phyloP scores from a whole-genome alignment of 441 rosid genomes.

The Kokia cookei region DNA sequence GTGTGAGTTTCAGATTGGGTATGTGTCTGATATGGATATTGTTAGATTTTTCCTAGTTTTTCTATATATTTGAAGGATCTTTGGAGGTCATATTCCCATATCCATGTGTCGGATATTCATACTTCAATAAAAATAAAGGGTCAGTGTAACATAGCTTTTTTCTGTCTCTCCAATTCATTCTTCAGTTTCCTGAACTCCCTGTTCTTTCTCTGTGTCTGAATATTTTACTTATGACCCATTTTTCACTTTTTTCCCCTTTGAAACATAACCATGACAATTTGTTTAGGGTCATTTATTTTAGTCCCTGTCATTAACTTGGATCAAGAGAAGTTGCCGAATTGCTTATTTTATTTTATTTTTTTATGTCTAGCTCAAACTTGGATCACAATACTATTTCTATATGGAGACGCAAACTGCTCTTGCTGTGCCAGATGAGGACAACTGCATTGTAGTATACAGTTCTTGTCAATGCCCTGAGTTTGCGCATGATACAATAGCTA shows the following conservation, averaged over 20 bases:
- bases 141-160: background rate
- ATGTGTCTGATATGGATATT: too few relatives aligned
- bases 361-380: constrained; percentile 51
- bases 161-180: background rate
- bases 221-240: background rate
- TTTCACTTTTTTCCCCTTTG: background rate
- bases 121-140: too few relatives aligned
- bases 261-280: background rate
- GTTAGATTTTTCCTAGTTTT: too few relatives aligned
- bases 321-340: background rate
- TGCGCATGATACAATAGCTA: constrained; percentile 51
- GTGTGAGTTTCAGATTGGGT: too few relatives aligned
- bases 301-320: background rate
- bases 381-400: constrained; percentile 88
- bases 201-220: background rate
- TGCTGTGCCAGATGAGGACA: constrained; percentile 95
- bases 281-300: background rate
- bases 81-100: too few relatives aligned
- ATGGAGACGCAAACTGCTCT: constrained; percentile 90
- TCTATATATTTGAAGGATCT: too few relatives aligned
- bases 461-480: constrained; percentile 65
- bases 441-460: constrained; percentile 74
- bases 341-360: background rate
- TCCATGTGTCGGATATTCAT: too few relatives aligned
- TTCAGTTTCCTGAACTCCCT: background rate